Conservation (phyloP, 176 grass and related monocot genomes). For the Poa annua region DNA sequence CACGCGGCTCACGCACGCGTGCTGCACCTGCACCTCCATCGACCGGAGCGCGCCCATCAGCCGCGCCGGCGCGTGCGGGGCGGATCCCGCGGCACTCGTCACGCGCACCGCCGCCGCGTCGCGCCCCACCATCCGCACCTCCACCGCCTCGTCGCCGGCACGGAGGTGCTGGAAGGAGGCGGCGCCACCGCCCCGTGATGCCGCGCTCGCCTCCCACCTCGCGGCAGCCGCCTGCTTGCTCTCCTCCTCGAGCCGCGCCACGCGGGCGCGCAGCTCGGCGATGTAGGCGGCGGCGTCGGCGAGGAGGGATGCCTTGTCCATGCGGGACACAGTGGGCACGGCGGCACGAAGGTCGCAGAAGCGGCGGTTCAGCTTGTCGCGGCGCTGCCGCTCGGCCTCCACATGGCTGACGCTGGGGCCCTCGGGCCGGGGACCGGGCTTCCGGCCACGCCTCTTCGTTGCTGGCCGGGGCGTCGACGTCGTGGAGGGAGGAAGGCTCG, state of each 20-base stretch:
- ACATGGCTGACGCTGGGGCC: conserved; percentile 59
- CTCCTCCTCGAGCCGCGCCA: conserved; percentile 52
- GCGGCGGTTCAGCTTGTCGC: conserved; percentile 78
- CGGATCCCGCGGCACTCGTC: conserved; percentile 20
- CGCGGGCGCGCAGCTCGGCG: conserved; percentile 56
- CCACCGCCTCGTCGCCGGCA: conserved; percentile 28
- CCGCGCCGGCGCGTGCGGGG: conserved; percentile 49
- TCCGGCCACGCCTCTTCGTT: conserved; percentile 50
- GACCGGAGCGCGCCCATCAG: conserved; percentile 65
- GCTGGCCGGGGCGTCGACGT: background rate
- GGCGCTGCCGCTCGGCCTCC: conserved; percentile 78
- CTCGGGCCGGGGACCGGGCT: conserved; percentile 34
- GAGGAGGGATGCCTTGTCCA: conserved; percentile 95
- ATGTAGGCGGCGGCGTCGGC: conserved; percentile 76
- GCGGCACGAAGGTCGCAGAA: conserved; percentile 78
- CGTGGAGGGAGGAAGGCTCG: background rate
- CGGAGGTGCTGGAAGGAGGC: background rate
- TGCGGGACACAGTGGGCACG: conserved; percentile 76
- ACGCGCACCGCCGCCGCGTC: conserved; percentile 47
- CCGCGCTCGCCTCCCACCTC: conserved; percentile 32
- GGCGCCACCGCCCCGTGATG: background rate
- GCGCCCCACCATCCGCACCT: conserved; percentile 44
- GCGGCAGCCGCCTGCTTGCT: conserved; percentile 23
- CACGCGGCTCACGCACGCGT: conserved; percentile 59
- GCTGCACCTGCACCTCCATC: conserved; percentile 55